Evolutionary conservation across 2,329 filamentous ascomycete genomes (phyloP).

Genomic region (Gremmenia infestans): DNA sequence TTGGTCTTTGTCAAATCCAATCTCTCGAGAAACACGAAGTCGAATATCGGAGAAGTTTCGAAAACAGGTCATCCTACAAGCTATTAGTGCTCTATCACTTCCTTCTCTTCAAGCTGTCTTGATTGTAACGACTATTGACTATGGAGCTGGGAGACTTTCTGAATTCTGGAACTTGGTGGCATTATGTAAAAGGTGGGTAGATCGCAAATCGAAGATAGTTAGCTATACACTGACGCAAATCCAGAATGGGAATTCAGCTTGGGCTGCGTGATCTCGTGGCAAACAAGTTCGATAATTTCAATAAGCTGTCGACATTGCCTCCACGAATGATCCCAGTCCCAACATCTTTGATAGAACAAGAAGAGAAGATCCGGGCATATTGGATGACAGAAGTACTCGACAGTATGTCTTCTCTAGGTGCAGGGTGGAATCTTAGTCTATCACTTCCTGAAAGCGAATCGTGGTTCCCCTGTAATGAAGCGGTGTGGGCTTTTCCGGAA

Average conservation of each 20-base stretch:
- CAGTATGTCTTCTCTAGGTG: slow-evolving; percentile 31
- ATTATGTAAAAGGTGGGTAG: slow-evolving; percentile 27
- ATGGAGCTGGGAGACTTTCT: slow-evolving; percentile 29
- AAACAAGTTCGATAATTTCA: slow-evolving; percentile 29
- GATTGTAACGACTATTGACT: slow-evolving; percentile 29
- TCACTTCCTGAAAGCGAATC: slow-evolving; percentile 12
- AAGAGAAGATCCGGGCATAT: slow-evolving; percentile 34
- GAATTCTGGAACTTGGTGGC: slow-evolving; percentile 33
- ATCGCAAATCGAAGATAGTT: not conserved
- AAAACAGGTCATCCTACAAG: slow-evolving; percentile 27
- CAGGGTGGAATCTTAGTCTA: slow-evolving; percentile 25
- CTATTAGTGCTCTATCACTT: slow-evolving; percentile 27
- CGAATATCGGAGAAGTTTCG: slow-evolving; percentile 24
- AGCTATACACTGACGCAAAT: not conserved
- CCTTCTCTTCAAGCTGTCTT: slow-evolving; percentile 32
- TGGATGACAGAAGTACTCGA: slow-evolving; percentile 36
- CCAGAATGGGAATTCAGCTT: slow-evolving; percentile 29
- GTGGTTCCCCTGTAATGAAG: slow-evolving; percentile 15
- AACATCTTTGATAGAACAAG: slow-evolving; percentile 30
- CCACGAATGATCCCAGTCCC: slow-evolving; percentile 26
- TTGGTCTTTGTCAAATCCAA: slow-evolving; percentile 20
- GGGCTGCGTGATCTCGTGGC: slow-evolving; percentile 29
- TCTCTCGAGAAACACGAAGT: slow-evolving; percentile 22
- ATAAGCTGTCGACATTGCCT: slow-evolving; percentile 26
- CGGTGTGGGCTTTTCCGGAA: slow-evolving; percentile 16